Evolutionary conservation across 768 basidiomycete species (phyloP), one percentile per base, ranked within the genome.

Genomic region (Boletellus ananiceps): DNA sequence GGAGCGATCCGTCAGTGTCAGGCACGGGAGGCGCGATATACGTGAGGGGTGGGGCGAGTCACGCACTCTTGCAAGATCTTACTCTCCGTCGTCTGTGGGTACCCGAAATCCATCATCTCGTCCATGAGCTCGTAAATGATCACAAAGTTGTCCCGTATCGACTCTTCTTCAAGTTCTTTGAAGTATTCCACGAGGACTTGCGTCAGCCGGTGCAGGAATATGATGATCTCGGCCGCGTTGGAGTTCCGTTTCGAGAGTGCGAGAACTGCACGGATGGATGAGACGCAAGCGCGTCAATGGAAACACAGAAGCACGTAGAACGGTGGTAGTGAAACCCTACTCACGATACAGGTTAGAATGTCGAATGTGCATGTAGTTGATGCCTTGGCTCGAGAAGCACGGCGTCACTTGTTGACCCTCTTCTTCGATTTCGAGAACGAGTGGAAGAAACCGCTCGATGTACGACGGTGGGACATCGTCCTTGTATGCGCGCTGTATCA

Each of bases 41-140:
- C 2, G 14, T 4, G 19, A 27, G 8, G 38, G 29, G 29, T 2
- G 4, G 23, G 23, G 23, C 23, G 23, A 29, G 29, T 29, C 25
- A 73, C 84, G 61, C 55, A 91, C 86, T 98, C 95, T 71, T 98
- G 95, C 44, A 98, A 71, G 59, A 98, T 99, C 77, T 99, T 98
- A 78, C 90, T 93, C 74, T 99, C 96, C 14, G 96, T 98, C 36
- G 95, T 99, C 69, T 98, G 96, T 0, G 96, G 95, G 66, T 87
- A 97, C 8, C 96, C 96, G 70, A 96, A 99, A 74, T 99, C 96
- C 93, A 98, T 97, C 92, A 98, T 97, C 75, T 99, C 96, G 62
- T 98, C 95, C 75, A 99, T 80, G 46, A 98, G 81, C 66, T 98
- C 95, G 69, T 96, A 99, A 44, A 99, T 96, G 65, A 99, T 96